Evolutionary conservation across 768 basidiomycete species (phyloP).

Genomic region (Suillus clintonianus): DNA sequence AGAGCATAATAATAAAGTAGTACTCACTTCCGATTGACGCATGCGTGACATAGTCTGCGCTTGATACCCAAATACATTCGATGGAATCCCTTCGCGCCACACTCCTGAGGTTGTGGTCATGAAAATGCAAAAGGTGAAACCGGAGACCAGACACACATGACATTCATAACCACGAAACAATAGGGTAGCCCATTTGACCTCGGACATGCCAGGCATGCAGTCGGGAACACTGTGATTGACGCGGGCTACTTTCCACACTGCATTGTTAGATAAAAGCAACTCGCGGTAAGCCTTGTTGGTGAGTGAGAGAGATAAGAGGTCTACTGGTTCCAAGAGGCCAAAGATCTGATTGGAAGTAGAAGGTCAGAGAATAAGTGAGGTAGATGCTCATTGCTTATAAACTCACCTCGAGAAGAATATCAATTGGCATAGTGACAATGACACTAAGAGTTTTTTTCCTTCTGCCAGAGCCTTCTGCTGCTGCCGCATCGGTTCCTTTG

Average conservation of each 20-base stretch:
- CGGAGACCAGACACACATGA: slow-evolving; percentile 11
- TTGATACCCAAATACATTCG: slow-evolving; percentile 18
- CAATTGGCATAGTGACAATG: slow-evolving; percentile 21
- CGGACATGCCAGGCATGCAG: slow-evolving; percentile 24
- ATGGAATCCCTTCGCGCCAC: slow-evolving; percentile 13
- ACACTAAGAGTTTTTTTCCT: slow-evolving; percentile 11
- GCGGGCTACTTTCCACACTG: slow-evolving; percentile 27
- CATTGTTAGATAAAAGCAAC: slow-evolving; percentile 20
- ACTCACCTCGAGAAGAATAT: slow-evolving; percentile 28
- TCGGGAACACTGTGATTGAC: slow-evolving; percentile 17
- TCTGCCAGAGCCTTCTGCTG: background rate
- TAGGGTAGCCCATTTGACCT: slow-evolving; percentile 26
- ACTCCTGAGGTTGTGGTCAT: slow-evolving; percentile 9
- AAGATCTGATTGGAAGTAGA: slow-evolving; percentile 23
- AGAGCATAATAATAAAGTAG: background rate
- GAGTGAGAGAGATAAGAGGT: slow-evolving; percentile 30
- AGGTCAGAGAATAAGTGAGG: background rate
- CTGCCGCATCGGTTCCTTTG: background rate
- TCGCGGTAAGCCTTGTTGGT: slow-evolving; percentile 27
- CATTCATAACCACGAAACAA: slow-evolving; percentile 21
- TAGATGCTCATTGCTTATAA: background rate
- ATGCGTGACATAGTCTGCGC: slow-evolving; percentile 13
- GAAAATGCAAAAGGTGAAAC: background rate
- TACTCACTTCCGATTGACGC: slow-evolving; percentile 16
- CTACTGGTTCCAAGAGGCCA: slow-evolving; percentile 27